A percentile compares a stretch with the other conserved stretches of the same genome.
These are phyloP conservation scores for Coprinellus micaceus DNA, from an alignment of 768 basidiomycete genomes.

Conservation along the genomic window DNA sequence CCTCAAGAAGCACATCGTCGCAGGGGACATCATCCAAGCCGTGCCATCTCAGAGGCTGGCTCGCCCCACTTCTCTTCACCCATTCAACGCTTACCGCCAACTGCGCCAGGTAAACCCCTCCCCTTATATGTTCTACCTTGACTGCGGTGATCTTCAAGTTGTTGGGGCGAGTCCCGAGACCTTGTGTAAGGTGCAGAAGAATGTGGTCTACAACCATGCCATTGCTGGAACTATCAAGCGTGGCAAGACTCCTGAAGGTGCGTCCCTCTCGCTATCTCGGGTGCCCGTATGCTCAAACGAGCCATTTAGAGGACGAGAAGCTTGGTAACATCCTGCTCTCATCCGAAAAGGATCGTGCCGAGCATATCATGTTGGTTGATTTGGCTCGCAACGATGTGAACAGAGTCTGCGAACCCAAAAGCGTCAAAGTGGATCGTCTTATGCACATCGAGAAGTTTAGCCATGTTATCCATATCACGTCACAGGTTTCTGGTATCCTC, in stretches of 20 bases:
- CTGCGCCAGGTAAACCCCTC: constrained; percentile 94
- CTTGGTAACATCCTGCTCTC: constrained; percentile 70
- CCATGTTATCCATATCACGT: constrained; percentile 96
- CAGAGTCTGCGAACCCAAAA: constrained; percentile 90
- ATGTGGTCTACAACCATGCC: constrained; percentile 94
- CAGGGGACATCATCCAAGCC: constrained; percentile 98
- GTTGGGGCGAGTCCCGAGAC: constrained; percentile 99
- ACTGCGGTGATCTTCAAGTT: constrained; percentile 88
- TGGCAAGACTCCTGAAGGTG: constrained; percentile 84
- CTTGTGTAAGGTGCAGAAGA: constrained; percentile 88
- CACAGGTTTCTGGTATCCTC: constrained; percentile 85
- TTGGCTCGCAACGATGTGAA: constrained; percentile 98
- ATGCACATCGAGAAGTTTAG: constrained; percentile 95
- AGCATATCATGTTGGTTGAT: constrained; percentile 99
- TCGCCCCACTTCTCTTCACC: constrained; percentile 83
- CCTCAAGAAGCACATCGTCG: constrained; percentile 91
- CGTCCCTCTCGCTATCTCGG: constrained; percentile 18
- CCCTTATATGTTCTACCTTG: constrained; percentile 98
- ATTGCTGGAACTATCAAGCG: constrained; percentile 93
- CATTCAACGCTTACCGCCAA: constrained; percentile 95
- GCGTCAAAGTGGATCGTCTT: constrained; percentile 93
- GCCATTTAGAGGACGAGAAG: constrained; percentile 80
- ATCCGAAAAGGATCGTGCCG: constrained; percentile 94
- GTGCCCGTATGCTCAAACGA: constrained; percentile 9
- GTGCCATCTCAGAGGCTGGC: constrained; percentile 92